Evolutionary conservation across 2,329 filamentous ascomycete genomes (phyloP), one percentile per base, ranked within the genome.

Genomic region (Colletotrichum sp.): DNA sequence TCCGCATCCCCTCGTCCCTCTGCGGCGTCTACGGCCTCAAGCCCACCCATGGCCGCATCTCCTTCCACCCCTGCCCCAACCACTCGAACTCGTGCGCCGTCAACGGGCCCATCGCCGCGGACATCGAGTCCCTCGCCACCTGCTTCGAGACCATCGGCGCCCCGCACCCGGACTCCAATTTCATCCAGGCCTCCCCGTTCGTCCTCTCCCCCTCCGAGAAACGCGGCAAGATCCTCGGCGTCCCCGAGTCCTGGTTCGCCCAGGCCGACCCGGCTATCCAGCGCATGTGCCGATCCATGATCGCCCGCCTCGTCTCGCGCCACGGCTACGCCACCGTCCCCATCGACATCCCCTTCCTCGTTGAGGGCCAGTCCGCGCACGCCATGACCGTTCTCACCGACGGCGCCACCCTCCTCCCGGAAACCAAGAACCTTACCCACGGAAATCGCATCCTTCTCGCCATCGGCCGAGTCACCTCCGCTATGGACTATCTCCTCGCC

Each of bases 21-120:
- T 96, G 94, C 81, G 94, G 93, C 13, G 86, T 95, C 8, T 96
- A 92, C 81, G 94, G 95, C 0, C 88, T 96, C 52, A 96, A 96
- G 81, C 89, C 94, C 0, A 92, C 91, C 0, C 93, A 95, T 81
- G 89, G 90, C 30, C 91, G 94, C 26, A 85, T 96, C 2, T 94
- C 94, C 77, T 87, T 85, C 65, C 87, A 88, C 5, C 94, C 94
- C 0, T 89, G 91, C 2, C 84, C 88, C 16, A 91, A 91, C 74
- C 88, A 92, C 68, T 90, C 90, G 30, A 88, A 89, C 39, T 94
- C 90, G 0, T 92, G 92, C 39, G 91, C 90, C 18, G 93, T 94
- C 2, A 87, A 91, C 15, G 94, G 94, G 0, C 94, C 94, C 1
- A 89, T 96, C 75, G 93, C 94, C 5, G 86, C 89, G 60, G 94